Base-by-base conservation (phyloP, 2,329 filamentous ascomycete species). In the Fusarium sp. region DNA sequence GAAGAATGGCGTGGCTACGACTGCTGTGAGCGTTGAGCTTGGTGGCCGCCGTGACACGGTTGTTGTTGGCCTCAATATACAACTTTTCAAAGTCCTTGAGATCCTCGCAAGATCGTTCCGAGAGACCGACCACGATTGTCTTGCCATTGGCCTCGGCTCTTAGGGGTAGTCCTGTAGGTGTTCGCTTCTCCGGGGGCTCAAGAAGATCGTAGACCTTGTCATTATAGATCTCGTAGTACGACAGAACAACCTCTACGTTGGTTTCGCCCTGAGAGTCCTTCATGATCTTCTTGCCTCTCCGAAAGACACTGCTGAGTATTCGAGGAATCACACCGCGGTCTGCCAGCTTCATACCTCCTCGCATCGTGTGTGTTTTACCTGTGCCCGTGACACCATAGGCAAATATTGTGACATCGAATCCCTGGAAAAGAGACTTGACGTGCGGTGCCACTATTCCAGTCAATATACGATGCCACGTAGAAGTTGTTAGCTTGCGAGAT, bases 161-260 rank as follows among this genome's bases (percentile, higher is more conserved):
- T 24, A 97, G 85, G 2, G 91, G 91, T 25, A 97, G 80, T 0
- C 93, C 93, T 1, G 91, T 85, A 2, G 91, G 81, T 0, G 91
- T 93, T 46, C 95, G 90, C 79, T 93, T 96, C 75, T 97, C 93
- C 0, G 89, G 90, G 1, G 92, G 83, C 74, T 97, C 91, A 67
- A 97, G 92, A 29, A 97, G 81, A 74, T 97, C 93, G 72, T 89
- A 97, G 19, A 97, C 93, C 74, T 94, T 94, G 80, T 97, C 93
- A 75, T 96, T 97, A 78, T 97, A 97, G 67, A 97, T 97, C 75
- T 97, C 93, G 78, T 96, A 97, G 78, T 97, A 97, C 26, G 91
- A 93, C 71, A 97, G 83, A 11, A 87, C 83, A 13, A 97, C 91
- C 8, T 86, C 80, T 22, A 96, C 91, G 2, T 80, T 83, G 0